Percentiles rank a stretch among this genome's conserved stretches.
phyloP scores from a whole-genome alignment of 306 rosid species.

The Sicyos edulis region DNA sequence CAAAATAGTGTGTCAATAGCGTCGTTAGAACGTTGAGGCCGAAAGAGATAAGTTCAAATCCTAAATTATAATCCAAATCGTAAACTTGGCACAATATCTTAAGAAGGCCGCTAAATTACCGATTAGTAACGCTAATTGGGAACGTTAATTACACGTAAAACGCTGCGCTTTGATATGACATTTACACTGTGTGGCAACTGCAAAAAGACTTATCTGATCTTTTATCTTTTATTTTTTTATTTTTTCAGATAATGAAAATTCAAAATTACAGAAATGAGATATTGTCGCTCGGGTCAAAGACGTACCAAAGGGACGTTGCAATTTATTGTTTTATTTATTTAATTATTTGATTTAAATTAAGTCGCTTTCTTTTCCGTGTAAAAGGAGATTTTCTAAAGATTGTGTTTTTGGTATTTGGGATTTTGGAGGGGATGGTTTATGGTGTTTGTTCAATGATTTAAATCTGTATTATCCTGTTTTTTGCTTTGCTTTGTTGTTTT shows the following conservation, averaged over 20 bases:
- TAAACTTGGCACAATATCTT: too few species aligned
- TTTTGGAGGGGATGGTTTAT: constrained; percentile 30
- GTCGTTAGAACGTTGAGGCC: too few species aligned
- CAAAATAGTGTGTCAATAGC: too few species aligned
- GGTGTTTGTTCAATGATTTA: constrained; percentile 28
- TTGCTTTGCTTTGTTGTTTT: background rate
- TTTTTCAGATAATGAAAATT: background rate
- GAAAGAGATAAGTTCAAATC: too few species aligned
- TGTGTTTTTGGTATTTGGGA: constrained; percentile 24
- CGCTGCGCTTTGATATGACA: too few species aligned
- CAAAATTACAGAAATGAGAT: background rate
- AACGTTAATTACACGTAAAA: too few species aligned
- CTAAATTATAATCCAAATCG: too few species aligned
- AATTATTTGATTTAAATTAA: background rate
- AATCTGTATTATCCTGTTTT: constrained; percentile 20
- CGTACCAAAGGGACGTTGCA: constrained; percentile 6
- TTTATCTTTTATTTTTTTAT: too few species aligned
- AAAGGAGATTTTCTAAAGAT: constrained; percentile 24
- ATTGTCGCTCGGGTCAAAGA: constrained; percentile 11
- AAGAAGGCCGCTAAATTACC: too few species aligned
- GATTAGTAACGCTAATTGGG: too few species aligned
- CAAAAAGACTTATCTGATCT: too few species aligned
- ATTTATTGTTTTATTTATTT: background rate
- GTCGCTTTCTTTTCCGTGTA: constrained; percentile 15
- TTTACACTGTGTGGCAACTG: too few species aligned